Conservation (phyloP, 1,139 yeast species). For the Zygosaccharomyces sapae region DNA sequence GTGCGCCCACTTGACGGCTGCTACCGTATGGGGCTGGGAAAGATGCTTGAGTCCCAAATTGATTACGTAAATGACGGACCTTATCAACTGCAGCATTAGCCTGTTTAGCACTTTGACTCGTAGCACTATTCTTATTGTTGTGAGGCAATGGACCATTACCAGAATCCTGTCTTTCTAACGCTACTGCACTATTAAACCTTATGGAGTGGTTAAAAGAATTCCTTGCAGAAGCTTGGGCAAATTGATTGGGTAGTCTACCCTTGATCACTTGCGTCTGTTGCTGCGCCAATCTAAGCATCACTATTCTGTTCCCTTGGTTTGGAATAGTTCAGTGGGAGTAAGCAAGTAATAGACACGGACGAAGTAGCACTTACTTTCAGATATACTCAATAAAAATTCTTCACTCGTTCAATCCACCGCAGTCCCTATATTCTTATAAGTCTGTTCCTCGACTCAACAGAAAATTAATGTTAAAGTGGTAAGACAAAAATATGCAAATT, state of each 20-base stretch:
- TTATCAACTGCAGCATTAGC: slow-evolving; percentile 21
- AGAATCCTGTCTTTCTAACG: slow-evolving; percentile 21
- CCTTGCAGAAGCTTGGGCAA: slow-evolving; percentile 25
- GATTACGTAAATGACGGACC: slow-evolving; percentile 22
- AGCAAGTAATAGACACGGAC: no score
- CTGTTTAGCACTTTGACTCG: slow-evolving; percentile 14
- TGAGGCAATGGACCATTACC: slow-evolving; percentile 9
- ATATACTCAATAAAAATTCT: no score
- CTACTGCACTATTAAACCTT: slow-evolving; percentile 25
- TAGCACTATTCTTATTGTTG: slow-evolving; percentile 12
- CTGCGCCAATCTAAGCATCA: slow-evolving; percentile 27
- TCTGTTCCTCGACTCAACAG: background rate
- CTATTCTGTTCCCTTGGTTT: background rate
- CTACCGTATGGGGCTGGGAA: slow-evolving; percentile 11
- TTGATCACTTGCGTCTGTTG: slow-evolving; percentile 24
- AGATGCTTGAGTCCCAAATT: slow-evolving; percentile 8
- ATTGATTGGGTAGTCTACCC: slow-evolving; percentile 26
- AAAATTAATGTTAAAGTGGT: background rate
- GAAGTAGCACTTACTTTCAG: no score
- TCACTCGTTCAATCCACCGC: background rate
- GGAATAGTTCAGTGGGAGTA: background rate
- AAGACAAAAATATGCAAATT: background rate
- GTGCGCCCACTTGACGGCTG: slow-evolving; percentile 17
- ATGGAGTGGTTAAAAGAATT: slow-evolving; percentile 24
- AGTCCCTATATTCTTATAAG: background rate